Evolutionary conservation across 257 asterid genomes (phyloP).

Genomic region (Voacanga thouarsii): DNA sequence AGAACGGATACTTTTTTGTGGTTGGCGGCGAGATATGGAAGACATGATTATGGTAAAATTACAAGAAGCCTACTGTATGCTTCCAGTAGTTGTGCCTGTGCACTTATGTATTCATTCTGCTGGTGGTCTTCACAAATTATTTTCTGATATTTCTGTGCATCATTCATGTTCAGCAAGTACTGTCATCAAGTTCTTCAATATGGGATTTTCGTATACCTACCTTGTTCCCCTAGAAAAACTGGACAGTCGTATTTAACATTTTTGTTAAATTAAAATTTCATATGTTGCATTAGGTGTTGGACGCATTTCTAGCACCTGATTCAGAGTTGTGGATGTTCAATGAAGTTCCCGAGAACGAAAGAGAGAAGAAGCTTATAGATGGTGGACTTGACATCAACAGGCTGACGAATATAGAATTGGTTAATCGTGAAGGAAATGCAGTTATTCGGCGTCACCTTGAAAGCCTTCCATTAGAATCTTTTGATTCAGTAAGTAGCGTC

Average conservation of each 20-base stretch:
- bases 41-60: constrained; percentile 83
- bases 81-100: constrained; percentile 30
- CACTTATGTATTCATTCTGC: constrained; percentile 30
- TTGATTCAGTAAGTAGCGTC: constrained; percentile 70
- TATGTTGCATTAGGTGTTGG: constrained; percentile 56
- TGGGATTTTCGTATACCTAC: not conserved
- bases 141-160: constrained; percentile 24
- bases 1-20: constrained; percentile 87
- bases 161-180: constrained; percentile 20
- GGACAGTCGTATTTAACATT: not conserved
- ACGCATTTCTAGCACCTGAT: constrained; percentile 73
- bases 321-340: constrained; percentile 94
- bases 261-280: not conserved
- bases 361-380: constrained; percentile 69
- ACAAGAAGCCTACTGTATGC: constrained; percentile 38
- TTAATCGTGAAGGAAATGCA: constrained; percentile 89
- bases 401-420: constrained; percentile 60
- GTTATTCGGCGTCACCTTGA: constrained; percentile 83
- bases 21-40: constrained; percentile 96
- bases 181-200: constrained; percentile 21
- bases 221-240: not conserved
- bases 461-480: constrained; percentile 87
- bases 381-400: constrained; percentile 78
- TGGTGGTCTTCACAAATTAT: constrained; percentile 22
- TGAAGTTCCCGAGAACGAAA: constrained; percentile 73